These are phyloP conservation scores for Mycena maculata DNA, from an alignment of 768 basidiomycete genomes.

Conservation along the genomic window DNA sequence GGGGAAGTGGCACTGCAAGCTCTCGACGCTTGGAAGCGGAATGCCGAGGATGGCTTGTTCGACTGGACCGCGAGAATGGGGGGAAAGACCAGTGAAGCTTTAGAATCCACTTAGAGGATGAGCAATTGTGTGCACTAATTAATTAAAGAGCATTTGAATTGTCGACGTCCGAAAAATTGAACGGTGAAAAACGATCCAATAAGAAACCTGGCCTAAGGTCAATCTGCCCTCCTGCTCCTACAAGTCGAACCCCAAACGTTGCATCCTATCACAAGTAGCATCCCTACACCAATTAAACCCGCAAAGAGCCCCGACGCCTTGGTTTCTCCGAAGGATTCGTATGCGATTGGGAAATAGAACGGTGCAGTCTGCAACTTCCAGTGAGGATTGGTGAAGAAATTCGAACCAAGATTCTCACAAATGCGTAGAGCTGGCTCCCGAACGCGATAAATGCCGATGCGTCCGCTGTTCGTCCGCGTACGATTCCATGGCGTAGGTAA, in stretches of 20 bases:
- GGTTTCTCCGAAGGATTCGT: neutral
- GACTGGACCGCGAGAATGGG: conserved; percentile 61
- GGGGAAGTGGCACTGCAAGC: conserved; percentile 75
- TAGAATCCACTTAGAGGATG: conserved; percentile 25
- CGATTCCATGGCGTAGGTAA: neutral
- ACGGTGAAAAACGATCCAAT: too few species aligned
- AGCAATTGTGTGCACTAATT: too few species aligned
- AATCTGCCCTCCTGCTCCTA: neutral
- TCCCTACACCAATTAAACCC: neutral
- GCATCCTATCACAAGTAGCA: neutral
- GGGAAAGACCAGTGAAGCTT: conserved; percentile 35
- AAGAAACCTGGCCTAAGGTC: too few species aligned
- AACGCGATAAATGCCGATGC: neutral
- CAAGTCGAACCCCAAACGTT: neutral
- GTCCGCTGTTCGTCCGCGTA: neutral
- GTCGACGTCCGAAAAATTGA: too few species aligned
- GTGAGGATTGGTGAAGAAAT: neutral
- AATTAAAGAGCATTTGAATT: too few species aligned
- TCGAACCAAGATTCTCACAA: neutral
- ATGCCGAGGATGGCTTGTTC: conserved; percentile 49
- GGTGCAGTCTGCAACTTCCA: neutral
- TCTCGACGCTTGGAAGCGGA: conserved; percentile 67
- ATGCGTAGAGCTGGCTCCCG: neutral
- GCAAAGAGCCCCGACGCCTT: neutral
- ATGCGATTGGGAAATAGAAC: neutral